Conservation (phyloP, 23 red algal genomes). For the Agarophyton chilense region DNA sequence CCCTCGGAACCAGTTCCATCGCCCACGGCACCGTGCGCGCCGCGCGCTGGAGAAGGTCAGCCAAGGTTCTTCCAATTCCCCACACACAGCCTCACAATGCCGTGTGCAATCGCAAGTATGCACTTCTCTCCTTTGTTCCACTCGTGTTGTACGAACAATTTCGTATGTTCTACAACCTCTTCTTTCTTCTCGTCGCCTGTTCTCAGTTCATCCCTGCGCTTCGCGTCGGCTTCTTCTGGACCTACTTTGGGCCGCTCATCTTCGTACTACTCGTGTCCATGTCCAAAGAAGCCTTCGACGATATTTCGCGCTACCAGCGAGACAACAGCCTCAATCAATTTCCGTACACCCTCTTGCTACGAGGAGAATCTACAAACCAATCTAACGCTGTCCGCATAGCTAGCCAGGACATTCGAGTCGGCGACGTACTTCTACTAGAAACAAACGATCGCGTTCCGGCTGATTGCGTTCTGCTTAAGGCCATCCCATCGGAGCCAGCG, state of each 20-base stretch:
- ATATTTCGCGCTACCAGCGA: constrained; percentile 73
- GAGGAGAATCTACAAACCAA: background rate
- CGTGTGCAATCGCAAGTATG: constrained; percentile 89
- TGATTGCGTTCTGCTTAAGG: constrained; percentile 90
- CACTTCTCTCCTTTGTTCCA: constrained; percentile 72
- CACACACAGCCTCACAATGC: constrained; percentile 12
- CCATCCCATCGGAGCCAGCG: constrained; percentile 32
- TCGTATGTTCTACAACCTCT: constrained; percentile 99
- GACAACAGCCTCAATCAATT: constrained; percentile 83
- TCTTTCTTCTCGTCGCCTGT: constrained; percentile 89
- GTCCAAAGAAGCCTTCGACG: constrained; percentile 88
- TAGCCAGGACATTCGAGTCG: constrained; percentile 90
- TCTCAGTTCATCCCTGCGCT: constrained; percentile 94
- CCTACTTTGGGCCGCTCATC: constrained; percentile 91
- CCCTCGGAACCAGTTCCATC: constrained; percentile 27
- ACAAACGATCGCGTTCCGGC: constrained; percentile 95
- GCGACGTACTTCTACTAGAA: constrained; percentile 86
- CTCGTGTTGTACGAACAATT: constrained; percentile 93
- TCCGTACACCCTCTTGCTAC: constrained; percentile 67
- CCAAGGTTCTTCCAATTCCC: background rate
- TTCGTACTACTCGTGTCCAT: constrained; percentile 90
- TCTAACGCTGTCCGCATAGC: constrained; percentile 60
- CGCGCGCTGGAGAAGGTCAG: constrained; percentile 33
- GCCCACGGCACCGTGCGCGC: constrained; percentile 18
- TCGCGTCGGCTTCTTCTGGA: constrained; percentile 93